Conservation (phyloP, 2,329 filamentous ascomycete genomes). For the Fragosphaeria purpurea region DNA sequence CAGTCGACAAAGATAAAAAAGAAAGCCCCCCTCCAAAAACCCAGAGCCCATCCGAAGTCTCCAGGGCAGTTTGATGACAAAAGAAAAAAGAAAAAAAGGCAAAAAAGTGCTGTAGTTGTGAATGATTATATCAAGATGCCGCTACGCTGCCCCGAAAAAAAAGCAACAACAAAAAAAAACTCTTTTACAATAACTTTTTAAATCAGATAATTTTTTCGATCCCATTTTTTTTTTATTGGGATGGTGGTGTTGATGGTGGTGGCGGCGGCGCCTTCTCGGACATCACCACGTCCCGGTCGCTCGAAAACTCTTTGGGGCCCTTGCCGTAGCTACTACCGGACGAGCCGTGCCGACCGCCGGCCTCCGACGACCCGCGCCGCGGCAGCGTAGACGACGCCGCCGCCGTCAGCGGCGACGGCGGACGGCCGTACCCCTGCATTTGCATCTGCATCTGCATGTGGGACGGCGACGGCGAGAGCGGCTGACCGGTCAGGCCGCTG, state of each 20-base stretch:
- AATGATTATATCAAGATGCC: too few relatives aligned
- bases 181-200: neutral
- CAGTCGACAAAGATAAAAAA: constrained; percentile 3
- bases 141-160: neutral
- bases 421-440: too few relatives aligned
- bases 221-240: too few relatives aligned
- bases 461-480: too few relatives aligned
- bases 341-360: too few relatives aligned
- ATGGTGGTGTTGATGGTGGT: neutral
- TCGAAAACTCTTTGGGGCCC: neutral
- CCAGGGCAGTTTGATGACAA: neutral
- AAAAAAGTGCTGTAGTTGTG: neutral
- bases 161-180: neutral
- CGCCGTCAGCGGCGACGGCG: too few relatives aligned
- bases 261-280: neutral
- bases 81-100: neutral
- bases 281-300: neutral
- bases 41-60: too few relatives aligned
- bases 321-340: constrained; percentile 1
- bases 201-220: too few relatives aligned
- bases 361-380: too few relatives aligned
- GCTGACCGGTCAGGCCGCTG: too few relatives aligned
- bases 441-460: too few relatives aligned
- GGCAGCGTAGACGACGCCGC: too few relatives aligned
- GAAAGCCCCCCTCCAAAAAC: neutral